phyloP scores from a whole-genome alignment of 495 filamentous ascomycete species.

The Penicillium macrosclerotiorum region DNA sequence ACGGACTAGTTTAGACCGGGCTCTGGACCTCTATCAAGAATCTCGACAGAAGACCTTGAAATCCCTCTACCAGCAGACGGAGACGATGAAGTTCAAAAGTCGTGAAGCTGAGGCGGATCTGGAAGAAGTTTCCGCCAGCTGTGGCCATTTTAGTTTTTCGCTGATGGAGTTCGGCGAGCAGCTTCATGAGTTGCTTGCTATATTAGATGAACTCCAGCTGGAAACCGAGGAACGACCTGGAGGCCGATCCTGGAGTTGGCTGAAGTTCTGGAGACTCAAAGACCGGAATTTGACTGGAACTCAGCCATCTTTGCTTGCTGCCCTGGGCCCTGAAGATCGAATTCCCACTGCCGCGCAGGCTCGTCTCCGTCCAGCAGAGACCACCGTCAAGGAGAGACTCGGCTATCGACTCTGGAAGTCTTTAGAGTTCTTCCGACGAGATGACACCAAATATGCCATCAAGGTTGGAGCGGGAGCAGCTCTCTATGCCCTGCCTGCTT shows the following conservation, averaged over 20 bases:
- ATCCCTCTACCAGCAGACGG: conserved; percentile 73
- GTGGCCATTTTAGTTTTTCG: conserved; percentile 90
- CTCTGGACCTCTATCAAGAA: conserved; percentile 71
- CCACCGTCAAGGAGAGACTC: conserved; percentile 31
- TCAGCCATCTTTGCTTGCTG: not conserved
- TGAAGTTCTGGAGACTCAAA: conserved; percentile 69
- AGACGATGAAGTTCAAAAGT: conserved; percentile 60
- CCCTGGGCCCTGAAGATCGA: conserved; percentile 5
- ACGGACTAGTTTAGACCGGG: conserved; percentile 70
- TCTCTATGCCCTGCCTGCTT: conserved; percentile 83
- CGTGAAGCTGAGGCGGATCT: conserved; percentile 84
- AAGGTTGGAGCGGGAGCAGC: conserved; percentile 91
- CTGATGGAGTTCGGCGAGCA: conserved; percentile 87
- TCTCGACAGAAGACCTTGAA: conserved; percentile 73
- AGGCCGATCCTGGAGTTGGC: conserved; percentile 78
- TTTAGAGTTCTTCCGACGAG: conserved; percentile 57
- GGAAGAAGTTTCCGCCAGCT: conserved; percentile 93
- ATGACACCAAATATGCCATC: conserved; percentile 75
- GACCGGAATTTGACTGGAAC: too few relatives aligned
- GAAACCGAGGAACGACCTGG: conserved; percentile 55
- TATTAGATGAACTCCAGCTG: conserved; percentile 79
- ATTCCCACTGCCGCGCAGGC: conserved; percentile 2
- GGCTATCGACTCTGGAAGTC: conserved; percentile 59
- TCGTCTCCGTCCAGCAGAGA: conserved; percentile 4
- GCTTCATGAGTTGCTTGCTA: conserved; percentile 74